Conservation (phyloP, 139 green algal genomes). For the Marvania coccoides region DNA sequence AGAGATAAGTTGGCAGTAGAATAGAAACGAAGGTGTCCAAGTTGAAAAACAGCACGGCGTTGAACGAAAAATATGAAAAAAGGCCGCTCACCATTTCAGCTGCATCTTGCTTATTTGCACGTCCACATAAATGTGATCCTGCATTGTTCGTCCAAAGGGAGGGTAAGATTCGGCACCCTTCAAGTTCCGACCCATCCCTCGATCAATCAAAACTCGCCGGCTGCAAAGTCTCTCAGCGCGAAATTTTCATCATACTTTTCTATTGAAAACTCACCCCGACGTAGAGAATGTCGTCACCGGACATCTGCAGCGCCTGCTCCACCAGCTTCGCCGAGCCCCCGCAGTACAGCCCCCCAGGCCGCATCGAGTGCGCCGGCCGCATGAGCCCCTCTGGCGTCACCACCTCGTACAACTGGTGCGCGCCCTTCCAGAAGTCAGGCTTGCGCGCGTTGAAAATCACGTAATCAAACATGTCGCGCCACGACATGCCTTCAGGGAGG, state of each 20-base stretch:
- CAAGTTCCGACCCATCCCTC: too few species aligned
- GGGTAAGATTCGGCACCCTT: too few species aligned
- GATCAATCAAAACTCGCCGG: too few species aligned
- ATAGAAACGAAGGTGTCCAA: too few species aligned
- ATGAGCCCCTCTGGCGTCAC: slow-evolving; percentile 92
- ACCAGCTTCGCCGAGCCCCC: slow-evolving; percentile 78
- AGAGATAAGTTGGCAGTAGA: neutral
- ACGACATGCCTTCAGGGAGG: slow-evolving; percentile 67
- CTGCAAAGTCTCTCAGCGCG: too few species aligned
- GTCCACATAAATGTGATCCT: slow-evolving; percentile 20
- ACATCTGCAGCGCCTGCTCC: slow-evolving; percentile 77
- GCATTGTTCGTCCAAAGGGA: neutral
- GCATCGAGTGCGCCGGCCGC: slow-evolving; percentile 46
- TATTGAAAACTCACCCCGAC: too few species aligned
- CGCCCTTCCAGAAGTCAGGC: slow-evolving; percentile 89
- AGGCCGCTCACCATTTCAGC: slow-evolving; percentile 9
- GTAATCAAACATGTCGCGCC: slow-evolving; percentile 90
- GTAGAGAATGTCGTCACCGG: slow-evolving; percentile 89
- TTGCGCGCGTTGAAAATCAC: slow-evolving; percentile 87
- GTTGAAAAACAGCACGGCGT: too few species aligned
- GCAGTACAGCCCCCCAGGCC: slow-evolving; percentile 79
- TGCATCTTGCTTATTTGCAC: slow-evolving; percentile 3
- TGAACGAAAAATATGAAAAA: too few species aligned
- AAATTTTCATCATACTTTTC: too few species aligned
- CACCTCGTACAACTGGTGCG: slow-evolving; percentile 78